Percentiles rank a stretch among this genome's conserved stretches.
Evolutionary conservation across 2,329 filamentous ascomycete species (phyloP).

Genomic region (Alternaria arbusti): DNA sequence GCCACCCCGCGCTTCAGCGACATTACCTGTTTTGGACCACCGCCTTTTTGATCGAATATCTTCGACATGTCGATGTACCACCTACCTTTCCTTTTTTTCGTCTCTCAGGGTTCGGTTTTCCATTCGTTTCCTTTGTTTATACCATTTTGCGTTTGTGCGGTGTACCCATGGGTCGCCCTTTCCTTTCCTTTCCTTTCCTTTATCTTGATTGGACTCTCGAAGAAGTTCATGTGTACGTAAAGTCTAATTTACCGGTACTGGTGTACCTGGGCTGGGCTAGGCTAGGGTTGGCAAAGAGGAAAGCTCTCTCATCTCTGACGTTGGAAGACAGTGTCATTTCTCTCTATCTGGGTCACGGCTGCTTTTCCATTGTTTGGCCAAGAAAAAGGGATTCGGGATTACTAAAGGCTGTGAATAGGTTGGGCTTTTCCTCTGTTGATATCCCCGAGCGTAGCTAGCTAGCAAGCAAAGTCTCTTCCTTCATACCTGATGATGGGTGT

Average conservation of each 20-base stretch:
- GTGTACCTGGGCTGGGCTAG: neutral
- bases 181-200: neutral
- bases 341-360: neutral
- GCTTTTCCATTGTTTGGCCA: neutral
- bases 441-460: neutral
- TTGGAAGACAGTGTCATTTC: neutral
- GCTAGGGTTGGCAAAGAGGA: neutral
- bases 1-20: neutral
- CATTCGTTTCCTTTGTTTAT: conserved; percentile 13
- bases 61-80: conserved; percentile 14
- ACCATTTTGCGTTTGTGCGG: conserved; percentile 1
- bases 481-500: neutral
- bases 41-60: conserved; percentile 8
- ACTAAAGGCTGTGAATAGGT: neutral
- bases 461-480: neutral
- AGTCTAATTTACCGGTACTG: neutral
- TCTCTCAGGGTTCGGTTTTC: neutral
- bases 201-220: neutral
- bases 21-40: neutral
- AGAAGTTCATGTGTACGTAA: neutral
- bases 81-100: conserved; percentile 3
- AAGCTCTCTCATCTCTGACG: neutral
- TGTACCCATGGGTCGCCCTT: neutral
- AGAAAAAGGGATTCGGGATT: neutral
- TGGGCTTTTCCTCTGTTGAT: neutral